Conservation (phyloP, 1,284 basidiomycete species). For the Cutaneotrichosporon sp. region DNA sequence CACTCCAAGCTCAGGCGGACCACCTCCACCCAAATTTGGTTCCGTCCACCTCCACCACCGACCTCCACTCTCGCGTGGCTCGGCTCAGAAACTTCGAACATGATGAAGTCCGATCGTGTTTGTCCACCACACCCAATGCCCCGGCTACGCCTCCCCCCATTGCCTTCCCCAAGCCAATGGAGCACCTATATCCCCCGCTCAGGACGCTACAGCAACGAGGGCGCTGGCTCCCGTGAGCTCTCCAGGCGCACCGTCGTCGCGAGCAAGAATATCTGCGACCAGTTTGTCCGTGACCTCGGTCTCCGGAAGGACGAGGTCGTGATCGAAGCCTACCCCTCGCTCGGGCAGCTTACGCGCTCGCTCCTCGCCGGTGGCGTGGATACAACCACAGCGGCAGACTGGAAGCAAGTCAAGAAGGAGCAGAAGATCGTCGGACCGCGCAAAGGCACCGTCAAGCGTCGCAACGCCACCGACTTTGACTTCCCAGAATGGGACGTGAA, state of each 20-base stretch:
- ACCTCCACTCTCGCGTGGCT: slow-evolving; percentile 10
- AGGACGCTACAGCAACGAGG: not conserved
- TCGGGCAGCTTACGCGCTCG: slow-evolving; percentile 37
- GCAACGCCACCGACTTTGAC: not conserved
- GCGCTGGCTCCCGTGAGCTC: not conserved
- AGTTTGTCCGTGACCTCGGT: slow-evolving; percentile 39
- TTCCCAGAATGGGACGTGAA: slow-evolving; percentile 19
- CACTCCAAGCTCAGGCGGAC: too few species aligned
- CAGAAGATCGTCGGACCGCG: slow-evolving; percentile 1
- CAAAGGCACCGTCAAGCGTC: not conserved
- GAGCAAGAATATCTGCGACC: slow-evolving; percentile 28
- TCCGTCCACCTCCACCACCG: not conserved
- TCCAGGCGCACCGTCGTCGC: slow-evolving; percentile 31
- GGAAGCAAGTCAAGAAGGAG: slow-evolving; percentile 16
- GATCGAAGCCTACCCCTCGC: slow-evolving; percentile 38
- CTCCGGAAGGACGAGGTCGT: slow-evolving; percentile 40
- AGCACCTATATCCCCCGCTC: slow-evolving; percentile 7
- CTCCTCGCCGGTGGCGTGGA: slow-evolving; percentile 37
- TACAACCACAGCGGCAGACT: slow-evolving; percentile 20
- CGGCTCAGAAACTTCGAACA: not conserved
- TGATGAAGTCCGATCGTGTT: too few species aligned
- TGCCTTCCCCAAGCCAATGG: slow-evolving; percentile 32
- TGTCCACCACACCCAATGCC: slow-evolving; percentile 27
- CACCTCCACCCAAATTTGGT: too few species aligned
- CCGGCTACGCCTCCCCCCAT: slow-evolving; percentile 37